These are phyloP conservation scores for Malus hybrid DNA, from an alignment of 331 rosid species.

Conservation along the genomic window DNA sequence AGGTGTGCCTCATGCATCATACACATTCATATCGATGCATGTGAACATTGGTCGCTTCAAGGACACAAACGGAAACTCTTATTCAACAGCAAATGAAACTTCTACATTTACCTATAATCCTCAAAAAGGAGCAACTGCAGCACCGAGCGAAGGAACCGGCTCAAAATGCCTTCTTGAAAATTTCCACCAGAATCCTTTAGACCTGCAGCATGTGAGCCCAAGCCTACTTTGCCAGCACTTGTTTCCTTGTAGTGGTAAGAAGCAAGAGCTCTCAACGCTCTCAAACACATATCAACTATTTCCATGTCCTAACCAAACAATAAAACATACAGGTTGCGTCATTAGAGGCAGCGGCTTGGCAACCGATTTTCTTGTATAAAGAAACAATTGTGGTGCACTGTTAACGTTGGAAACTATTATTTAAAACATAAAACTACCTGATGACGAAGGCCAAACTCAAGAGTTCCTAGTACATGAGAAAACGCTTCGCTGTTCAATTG, in stretches of 20 bases:
- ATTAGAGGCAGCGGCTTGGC: not conserved
- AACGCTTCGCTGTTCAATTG: slow-evolving; percentile 67
- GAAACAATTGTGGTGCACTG: not conserved
- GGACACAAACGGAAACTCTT: too few relatives aligned
- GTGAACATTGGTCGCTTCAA: too few relatives aligned
- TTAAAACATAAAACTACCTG: slow-evolving; percentile 47
- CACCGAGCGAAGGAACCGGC: slow-evolving; percentile 72
- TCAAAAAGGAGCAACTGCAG: slow-evolving; percentile 84
- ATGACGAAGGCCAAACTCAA: slow-evolving; percentile 84
- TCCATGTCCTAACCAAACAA: slow-evolving; percentile 56
- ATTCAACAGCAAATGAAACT: not conserved
- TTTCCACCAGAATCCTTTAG: slow-evolving; percentile 49
- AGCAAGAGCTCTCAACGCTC: slow-evolving; percentile 86
- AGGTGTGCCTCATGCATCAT: not conserved
- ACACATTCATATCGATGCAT: too few relatives aligned
- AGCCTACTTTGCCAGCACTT: slow-evolving; percentile 55
- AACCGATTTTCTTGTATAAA: not conserved
- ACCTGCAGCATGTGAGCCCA: slow-evolving; percentile 61
- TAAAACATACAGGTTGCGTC: not conserved
- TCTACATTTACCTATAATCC: slow-evolving; percentile 61
- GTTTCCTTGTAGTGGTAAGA: slow-evolving; percentile 74
- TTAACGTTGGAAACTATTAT: not conserved
- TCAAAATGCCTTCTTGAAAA: slow-evolving; percentile 75
- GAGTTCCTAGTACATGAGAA: slow-evolving; percentile 70
- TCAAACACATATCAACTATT: slow-evolving; percentile 74